Evolutionary conservation across 2,329 filamentous ascomycete genomes (phyloP), one percentile per base, ranked within the genome.

Genomic region (Exophiala alcalophila): DNA sequence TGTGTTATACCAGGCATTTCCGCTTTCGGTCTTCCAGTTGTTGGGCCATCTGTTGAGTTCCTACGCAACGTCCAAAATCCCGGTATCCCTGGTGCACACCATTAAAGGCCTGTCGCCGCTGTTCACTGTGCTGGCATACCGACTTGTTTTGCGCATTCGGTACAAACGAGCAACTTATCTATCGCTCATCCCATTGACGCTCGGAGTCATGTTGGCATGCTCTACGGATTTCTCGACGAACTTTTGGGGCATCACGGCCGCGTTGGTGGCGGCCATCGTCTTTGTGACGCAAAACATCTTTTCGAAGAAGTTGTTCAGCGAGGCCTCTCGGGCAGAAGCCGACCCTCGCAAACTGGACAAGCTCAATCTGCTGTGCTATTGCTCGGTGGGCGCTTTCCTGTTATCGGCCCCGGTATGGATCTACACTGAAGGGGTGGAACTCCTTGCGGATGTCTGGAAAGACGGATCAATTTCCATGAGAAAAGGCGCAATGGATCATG

Each of bases 221-320:
- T 96, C 91, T 1, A 86, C 90, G 9, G 88, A 89, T 59, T 90
- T 94, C 57, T 84, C 81, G 15, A 91, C 86, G 20, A 90, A 98
- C 60, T 77, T 96, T 50, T 76, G 92, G 37, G 92, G 92, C n/a
- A 84, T 98, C 12, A 59, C 91, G 8, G 91, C 90, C 59, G 90
- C 92, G 3, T 83, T 98, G 25, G 71, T 87, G 23, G 90, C 88
- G n/a, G 88, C 92, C 5, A 72, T 97, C 42, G 84, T 97, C 53
- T 98, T 98, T 61, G 92, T 98, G 24, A 92, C 89, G 0, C 92
- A 98, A 62, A 98, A 98, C 61, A 98, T 98, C 44, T 94, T 96
- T 54, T 97, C 91, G 14, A 98, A 98, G 67, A 87, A 88, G 54
- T 80, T 98, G 7, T 98, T 98, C 73, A 98, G 96, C 64, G 90